Evolutionary conservation across 495 filamentous ascomycete species (phyloP), one percentile per base, ranked within the genome.

Genomic region (Lophium mytilinum): DNA sequence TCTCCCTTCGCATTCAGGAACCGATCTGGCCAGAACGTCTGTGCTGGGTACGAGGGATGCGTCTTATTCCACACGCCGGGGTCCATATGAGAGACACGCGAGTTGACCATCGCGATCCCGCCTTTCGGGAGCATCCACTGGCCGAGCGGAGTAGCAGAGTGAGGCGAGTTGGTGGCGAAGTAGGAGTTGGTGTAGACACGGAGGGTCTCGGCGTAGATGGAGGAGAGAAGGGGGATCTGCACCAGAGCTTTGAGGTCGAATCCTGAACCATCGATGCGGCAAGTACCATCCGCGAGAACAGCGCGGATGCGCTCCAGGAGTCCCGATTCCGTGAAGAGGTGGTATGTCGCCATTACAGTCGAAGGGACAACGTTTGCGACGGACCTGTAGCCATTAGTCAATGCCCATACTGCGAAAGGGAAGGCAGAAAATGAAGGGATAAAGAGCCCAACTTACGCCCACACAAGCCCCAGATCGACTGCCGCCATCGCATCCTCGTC

Each of bases 11-110:
- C 71, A n/a, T 67, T 61, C 11, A 75, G 43, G 41, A 73, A 75
- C 4, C 70, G 65, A 59, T 74, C 72, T 21, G 70, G 67, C 72
- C 72, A 75, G 58, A 71, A 74, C 1, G 51, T 37, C 17, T 72
- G 63, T 1, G 74, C 52, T 0, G 71, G 66, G 37, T 72, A 61
- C 40, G 58, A 50, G 18, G 48, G 30, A 39, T 53, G 34, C 19
- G 45, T 33, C 0, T 55, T 63, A 39, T 63, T 66, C 63, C 60
- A 66, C 37, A 66, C 55, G 39, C 9, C 49, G 1, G 45, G n/a
- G 42, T 63, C 60, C 52, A 14, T 55, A 35, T 66, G 63, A 15
- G 63, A 46, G 46, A 57, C 47, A 35, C 47, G 21, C 12, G 54
- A 57, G 40, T 50, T 17, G 30, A 51, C 54, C 19, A 57, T 15